Evolutionary conservation across 2,329 filamentous ascomycete species (phyloP), one percentile per base, ranked within the genome.

Genomic region (Juglanconis juglandina): DNA sequence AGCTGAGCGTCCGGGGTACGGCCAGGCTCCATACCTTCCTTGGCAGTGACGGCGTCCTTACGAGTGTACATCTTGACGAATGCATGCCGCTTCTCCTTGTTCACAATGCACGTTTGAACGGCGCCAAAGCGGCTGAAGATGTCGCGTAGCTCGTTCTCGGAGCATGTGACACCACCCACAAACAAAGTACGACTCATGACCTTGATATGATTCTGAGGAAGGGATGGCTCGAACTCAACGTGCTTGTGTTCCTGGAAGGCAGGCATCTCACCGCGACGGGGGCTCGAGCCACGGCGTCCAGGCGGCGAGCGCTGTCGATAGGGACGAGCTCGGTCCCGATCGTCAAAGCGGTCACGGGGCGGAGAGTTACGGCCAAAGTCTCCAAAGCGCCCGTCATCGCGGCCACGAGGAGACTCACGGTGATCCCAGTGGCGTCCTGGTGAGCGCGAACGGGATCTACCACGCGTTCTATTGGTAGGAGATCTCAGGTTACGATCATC

Each of bases 1-100:
- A 92, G 85, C 65, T 91, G 86, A 68, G 90, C 84, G 54, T 91
- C 89, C 5, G 88, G 82, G 61, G 87, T 84, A 65, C 89, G 86
- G 63, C 87, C 85, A 56, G 87, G 87, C 73, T 97, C 93, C 87
- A 98, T 96, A 55, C 87, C 91, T 42, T 89, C 85, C 72, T 96
- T 96, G 54, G 95, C 95, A 64, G 74, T 79, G 61, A 96, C 83
- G 13, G 95, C 94, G 74, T 96, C 92, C 64, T 86, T 83, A 42
- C 96, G 91, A 65, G 86, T 95, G 66, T 95, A 85, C 95, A 99
- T 99, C 78, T 99, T 99, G 70, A 99, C 94, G 73, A 99, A 99
- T 5, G 95, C 95, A 75, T 99, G 95, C 17, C 95, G 90, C 78
- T 98, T 99, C 71, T 99, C 95, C 70, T 92, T 90, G 77, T 99